Evolutionary conservation across 345 rosid genomes (phyloP).

Genomic region (Boechera retrofracta): DNA sequence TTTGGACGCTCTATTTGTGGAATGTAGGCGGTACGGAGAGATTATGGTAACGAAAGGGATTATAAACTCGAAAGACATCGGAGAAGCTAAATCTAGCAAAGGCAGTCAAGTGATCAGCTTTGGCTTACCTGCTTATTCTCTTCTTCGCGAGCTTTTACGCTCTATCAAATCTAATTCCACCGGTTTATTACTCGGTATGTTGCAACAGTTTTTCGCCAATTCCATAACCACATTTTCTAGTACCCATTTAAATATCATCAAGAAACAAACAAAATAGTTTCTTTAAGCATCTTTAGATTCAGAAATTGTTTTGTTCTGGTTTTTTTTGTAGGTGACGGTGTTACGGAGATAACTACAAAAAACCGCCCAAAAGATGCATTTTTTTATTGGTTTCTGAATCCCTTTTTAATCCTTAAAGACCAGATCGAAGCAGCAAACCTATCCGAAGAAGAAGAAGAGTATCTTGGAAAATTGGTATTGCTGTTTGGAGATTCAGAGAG

Average conservation of each 20-base stretch:
- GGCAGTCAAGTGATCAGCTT: conserved; percentile 70
- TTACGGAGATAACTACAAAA: conserved; percentile 65
- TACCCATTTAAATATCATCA: not conserved
- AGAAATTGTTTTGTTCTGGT: conserved; percentile 18
- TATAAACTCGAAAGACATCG: conserved; percentile 76
- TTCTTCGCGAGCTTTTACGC: conserved; percentile 66
- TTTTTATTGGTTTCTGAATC: conserved; percentile 93
- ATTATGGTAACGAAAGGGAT: conserved; percentile 69
- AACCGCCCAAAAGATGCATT: conserved; percentile 84
- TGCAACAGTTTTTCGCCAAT: not conserved
- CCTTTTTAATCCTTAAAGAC: conserved; percentile 83
- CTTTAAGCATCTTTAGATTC: conserved; percentile 4
- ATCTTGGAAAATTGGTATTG: conserved; percentile 74
- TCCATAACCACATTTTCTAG: not conserved
- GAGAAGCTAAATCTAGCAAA: conserved; percentile 68
- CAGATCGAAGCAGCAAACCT: conserved; percentile 84
- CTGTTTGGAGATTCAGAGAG: conserved; percentile 65
- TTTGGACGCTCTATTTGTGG: conserved; percentile 63
- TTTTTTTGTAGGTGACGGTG: conserved; percentile 56
- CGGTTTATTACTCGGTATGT: conserved; percentile 77
- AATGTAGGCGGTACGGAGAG: conserved; percentile 67
- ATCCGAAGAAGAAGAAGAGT: conserved; percentile 72
- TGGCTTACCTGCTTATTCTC: conserved; percentile 92
- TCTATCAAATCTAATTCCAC: conserved; percentile 65
- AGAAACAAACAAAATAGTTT: conserved; percentile 1